These are phyloP conservation scores for Cladosporium halotolerans DNA, from an alignment of 2,329 filamentous ascomycete genomes.

Conservation along the genomic window DNA sequence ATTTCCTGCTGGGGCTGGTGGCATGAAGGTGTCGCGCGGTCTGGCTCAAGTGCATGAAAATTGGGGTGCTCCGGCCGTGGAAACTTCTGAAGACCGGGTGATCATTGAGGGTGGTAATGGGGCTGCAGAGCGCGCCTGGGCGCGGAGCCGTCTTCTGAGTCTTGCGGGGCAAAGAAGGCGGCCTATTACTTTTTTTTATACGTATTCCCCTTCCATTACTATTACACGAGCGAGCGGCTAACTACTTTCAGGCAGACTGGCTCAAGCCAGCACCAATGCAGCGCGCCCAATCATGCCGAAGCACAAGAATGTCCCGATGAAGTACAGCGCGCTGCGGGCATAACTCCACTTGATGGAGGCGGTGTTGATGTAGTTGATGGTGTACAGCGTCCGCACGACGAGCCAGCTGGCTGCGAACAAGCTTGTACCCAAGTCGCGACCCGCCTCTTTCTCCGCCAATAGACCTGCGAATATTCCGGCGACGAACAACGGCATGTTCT, in stretches of 20 bases:
- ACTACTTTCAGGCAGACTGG: slow-evolving; percentile 16
- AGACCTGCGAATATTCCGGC: slow-evolving; percentile 40
- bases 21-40: not conserved
- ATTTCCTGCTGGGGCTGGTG: not conserved
- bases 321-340: slow-evolving; percentile 28
- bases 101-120: slow-evolving; percentile 1
- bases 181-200: slow-evolving; percentile 34
- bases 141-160: slow-evolving; percentile 17
- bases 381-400: slow-evolving; percentile 33
- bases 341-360: slow-evolving; percentile 20
- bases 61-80: not conserved
- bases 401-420: slow-evolving; percentile 33
- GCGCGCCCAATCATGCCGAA: slow-evolving; percentile 28
- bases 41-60: not conserved
- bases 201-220: slow-evolving; percentile 23
- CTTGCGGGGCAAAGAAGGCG: slow-evolving; percentile 24
- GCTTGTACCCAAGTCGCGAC: slow-evolving; percentile 24
- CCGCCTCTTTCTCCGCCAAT: slow-evolving; percentile 31
- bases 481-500: slow-evolving; percentile 42
- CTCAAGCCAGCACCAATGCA: slow-evolving; percentile 22
- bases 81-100: not conserved
- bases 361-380: slow-evolving; percentile 32
- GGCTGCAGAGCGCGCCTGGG: slow-evolving; percentile 11
- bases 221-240: slow-evolving; percentile 13
- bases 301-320: slow-evolving; percentile 25